Percentiles rank a stretch among this genome's conserved stretches.
Evolutionary conservation across 768 basidiomycete genomes (phyloP).

Genomic region (Phlegmacium glaucopus): DNA sequence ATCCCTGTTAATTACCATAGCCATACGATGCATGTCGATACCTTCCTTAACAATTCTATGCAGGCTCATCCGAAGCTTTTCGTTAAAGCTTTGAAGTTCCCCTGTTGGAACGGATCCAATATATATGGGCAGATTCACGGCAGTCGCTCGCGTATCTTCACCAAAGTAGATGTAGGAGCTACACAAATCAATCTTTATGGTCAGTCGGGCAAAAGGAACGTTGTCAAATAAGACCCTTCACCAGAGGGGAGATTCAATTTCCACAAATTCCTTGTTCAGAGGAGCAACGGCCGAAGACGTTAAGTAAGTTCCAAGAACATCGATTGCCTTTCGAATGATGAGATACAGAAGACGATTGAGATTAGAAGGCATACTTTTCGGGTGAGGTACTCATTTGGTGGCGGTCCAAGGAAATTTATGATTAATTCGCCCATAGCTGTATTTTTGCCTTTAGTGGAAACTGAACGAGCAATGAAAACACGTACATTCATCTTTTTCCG

Average conservation of each 20-base stretch:
- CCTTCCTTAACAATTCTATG: conserved; percentile 67
- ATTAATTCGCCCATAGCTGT: conserved; percentile 76
- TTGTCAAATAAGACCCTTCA: conserved; percentile 26
- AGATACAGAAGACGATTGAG: neutral
- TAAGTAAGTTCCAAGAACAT: conserved; percentile 83
- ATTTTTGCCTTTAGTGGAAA: conserved; percentile 1
- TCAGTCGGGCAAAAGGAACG: neutral
- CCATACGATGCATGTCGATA: conserved; percentile 89
- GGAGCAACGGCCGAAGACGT: conserved; percentile 82
- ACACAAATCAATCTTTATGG: neutral
- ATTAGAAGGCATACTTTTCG: conserved; percentile 46
- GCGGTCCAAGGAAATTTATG: conserved; percentile 77
- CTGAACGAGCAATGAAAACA: neutral
- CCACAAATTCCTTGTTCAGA: conserved; percentile 88
- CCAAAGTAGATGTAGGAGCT: conserved; percentile 87
- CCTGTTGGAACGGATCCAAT: conserved; percentile 83
- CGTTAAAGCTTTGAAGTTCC: conserved; percentile 68
- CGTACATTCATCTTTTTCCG: conserved; percentile 90
- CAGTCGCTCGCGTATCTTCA: conserved; percentile 70
- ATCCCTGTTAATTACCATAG: conserved; percentile 80
- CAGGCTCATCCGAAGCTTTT: conserved; percentile 65
- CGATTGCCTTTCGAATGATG: conserved; percentile 62
- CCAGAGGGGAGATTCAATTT: conserved; percentile 89
- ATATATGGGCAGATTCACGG: conserved; percentile 71
- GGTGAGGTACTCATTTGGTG: conserved; percentile 66